Percentiles rank a stretch among this genome's conserved stretches.
Evolutionary conservation across 2,329 filamentous ascomycete genomes (phyloP).

Genomic region (Sordariomycetes sp.): DNA sequence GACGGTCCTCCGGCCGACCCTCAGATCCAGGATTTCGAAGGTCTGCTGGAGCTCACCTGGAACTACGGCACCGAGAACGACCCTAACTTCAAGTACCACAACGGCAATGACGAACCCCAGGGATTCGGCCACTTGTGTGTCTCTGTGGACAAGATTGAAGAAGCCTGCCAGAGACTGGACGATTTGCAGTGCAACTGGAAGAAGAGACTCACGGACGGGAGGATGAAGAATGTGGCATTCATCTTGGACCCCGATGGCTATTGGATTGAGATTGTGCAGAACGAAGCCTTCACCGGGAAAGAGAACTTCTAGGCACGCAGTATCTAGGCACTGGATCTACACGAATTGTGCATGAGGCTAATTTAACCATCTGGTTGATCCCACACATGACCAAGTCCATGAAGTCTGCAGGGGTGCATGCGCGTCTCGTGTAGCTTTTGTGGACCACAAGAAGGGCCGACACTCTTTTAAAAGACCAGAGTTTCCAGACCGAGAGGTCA

Average conservation of each 20-base stretch:
- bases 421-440: too few relatives aligned
- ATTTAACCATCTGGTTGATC: too few relatives aligned
- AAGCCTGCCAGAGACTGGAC: slow-evolving; percentile 81
- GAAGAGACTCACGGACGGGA: slow-evolving; percentile 86
- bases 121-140: slow-evolving; percentile 94
- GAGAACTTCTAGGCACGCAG: slow-evolving; percentile 39
- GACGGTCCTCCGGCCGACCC: slow-evolving; percentile 43
- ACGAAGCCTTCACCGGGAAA: slow-evolving; percentile 54
- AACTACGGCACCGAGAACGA: slow-evolving; percentile 80
- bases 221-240: slow-evolving; percentile 92
- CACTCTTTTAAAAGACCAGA: too few relatives aligned
- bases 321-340: too few relatives aligned
- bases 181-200: slow-evolving; percentile 78
- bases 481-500: too few relatives aligned
- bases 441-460: too few relatives aligned
- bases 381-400: too few relatives aligned
- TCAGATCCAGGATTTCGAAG: slow-evolving; percentile 61
- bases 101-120: slow-evolving; percentile 84
- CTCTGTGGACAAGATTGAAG: slow-evolving; percentile 79
- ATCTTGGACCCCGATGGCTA: slow-evolving; percentile 81
- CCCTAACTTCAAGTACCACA: slow-evolving; percentile 74
- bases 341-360: too few relatives aligned
- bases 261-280: slow-evolving; percentile 76
- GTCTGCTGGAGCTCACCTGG: slow-evolving; percentile 85
- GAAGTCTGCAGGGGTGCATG: too few relatives aligned